These are phyloP conservation scores for Astrothelium macrocarpum DNA, from an alignment of 495 filamentous ascomycete species.

Conservation along the genomic window DNA sequence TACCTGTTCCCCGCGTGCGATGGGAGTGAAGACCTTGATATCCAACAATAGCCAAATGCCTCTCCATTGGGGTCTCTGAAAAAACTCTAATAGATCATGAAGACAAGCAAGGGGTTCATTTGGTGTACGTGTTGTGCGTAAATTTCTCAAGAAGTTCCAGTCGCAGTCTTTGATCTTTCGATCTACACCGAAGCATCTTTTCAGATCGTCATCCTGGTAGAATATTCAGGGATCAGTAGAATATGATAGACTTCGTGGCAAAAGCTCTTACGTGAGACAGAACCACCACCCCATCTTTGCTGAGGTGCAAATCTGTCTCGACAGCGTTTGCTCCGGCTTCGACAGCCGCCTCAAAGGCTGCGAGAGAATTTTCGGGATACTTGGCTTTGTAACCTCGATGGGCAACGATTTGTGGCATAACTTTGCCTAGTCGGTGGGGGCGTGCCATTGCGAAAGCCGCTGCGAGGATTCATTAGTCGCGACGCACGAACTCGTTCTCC, in stretches of 20 bases:
- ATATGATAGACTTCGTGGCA: neutral
- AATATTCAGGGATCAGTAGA: neutral
- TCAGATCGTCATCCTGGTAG: conserved; percentile 58
- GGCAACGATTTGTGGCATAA: conserved; percentile 64
- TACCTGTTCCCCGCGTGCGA: neutral
- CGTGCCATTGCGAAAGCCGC: conserved; percentile 16
- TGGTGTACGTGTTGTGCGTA: conserved; percentile 58
- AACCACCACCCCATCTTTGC: conserved; percentile 74
- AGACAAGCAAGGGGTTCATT: conserved; percentile 63
- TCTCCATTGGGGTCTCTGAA: conserved; percentile 51
- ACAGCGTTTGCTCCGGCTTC: conserved; percentile 66
- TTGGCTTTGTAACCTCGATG: conserved; percentile 75
- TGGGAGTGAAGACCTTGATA: conserved; percentile 55
- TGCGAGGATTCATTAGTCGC: conserved; percentile 16
- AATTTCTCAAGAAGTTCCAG: conserved; percentile 57
- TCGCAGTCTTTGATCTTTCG: conserved; percentile 63
- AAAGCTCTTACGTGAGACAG: conserved; percentile 60
- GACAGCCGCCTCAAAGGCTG: conserved; percentile 63
- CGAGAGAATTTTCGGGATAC: conserved; percentile 80
- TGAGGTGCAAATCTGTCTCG: conserved; percentile 83
- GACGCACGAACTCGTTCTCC: too few species aligned
- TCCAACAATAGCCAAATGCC: conserved; percentile 76
- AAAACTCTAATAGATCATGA: conserved; percentile 59
- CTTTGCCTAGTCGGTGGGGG: conserved; percentile 12
- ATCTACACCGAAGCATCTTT: conserved; percentile 67